Evolutionary conservation across 139 green algal genomes (phyloP).

Genomic region (Klebsormidium nitens): DNA sequence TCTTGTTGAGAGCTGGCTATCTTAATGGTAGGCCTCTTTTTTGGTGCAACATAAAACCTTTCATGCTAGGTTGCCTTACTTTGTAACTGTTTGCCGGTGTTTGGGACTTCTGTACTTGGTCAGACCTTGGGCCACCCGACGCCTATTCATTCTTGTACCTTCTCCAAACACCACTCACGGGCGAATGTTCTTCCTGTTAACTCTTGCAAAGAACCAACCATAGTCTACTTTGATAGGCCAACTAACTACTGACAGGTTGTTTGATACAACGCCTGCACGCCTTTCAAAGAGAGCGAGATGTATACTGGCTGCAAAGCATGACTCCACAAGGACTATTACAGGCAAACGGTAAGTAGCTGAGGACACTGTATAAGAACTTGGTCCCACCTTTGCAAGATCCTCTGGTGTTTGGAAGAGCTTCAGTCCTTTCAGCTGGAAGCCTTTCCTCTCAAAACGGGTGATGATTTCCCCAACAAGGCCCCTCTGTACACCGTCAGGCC

Average conservation of each 20-base stretch:
- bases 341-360: not conserved
- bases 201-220: no score
- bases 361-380: no score
- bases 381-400: slow-evolving; percentile 37
- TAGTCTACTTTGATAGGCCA: not conserved
- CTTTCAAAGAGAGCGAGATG: not conserved
- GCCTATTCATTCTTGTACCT: no score
- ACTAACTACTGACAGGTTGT: no score
- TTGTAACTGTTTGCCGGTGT: no score
- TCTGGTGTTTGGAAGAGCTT: slow-evolving; percentile 78
- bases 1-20: not conserved
- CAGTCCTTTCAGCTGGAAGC: slow-evolving; percentile 44
- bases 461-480: slow-evolving; percentile 85
- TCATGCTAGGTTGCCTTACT: no score
- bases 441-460: slow-evolving; percentile 68
- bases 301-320: not conserved
- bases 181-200: no score
- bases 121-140: no score
- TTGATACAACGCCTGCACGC: no score
- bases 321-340: not conserved
- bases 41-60: not conserved
- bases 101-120: no score
- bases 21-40: not conserved
- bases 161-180: no score
- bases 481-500: no score